Percentiles rank a stretch among this genome's conserved stretches.
These are phyloP conservation scores for Barnettozyma sucrosica DNA, from an alignment of 805 yeast species.

Conservation along the genomic window DNA sequence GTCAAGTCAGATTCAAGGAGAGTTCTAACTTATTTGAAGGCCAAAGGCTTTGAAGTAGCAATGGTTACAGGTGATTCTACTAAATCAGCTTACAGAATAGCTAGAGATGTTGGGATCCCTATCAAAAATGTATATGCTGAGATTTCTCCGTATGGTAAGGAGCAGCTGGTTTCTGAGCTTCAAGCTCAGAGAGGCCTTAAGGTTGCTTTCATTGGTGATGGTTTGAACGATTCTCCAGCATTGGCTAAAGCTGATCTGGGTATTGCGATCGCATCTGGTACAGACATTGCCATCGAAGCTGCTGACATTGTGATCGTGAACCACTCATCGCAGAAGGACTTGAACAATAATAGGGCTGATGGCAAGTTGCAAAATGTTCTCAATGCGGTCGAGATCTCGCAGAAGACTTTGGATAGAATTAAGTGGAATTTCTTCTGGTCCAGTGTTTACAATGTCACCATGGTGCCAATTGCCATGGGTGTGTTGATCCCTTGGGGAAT, in stretches of 20 bases:
- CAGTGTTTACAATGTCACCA: constrained; percentile 69
- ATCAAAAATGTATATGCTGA: constrained; percentile 62
- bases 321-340: constrained; percentile 15
- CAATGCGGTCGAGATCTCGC: constrained; percentile 62
- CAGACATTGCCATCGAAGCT: constrained; percentile 95
- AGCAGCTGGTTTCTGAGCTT: constrained; percentile 53
- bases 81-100: constrained; percentile 58
- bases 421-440: constrained; percentile 87
- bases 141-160: constrained; percentile 72
- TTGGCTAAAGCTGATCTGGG: constrained; percentile 85
- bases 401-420: constrained; percentile 64
- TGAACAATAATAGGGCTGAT: constrained; percentile 22
- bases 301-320: constrained; percentile 82
- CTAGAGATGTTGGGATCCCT: constrained; percentile 61
- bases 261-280: constrained; percentile 85
- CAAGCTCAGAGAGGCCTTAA: constrained; percentile 37
- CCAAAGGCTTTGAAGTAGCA: constrained; percentile 56
- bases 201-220: constrained; percentile 94
- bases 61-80: constrained; percentile 87
- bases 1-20: constrained; percentile 59
- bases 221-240: constrained; percentile 97
- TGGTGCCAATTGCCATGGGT: constrained; percentile 95
- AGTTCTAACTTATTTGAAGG: constrained; percentile 50
- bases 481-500: constrained; percentile 74
- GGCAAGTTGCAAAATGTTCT: constrained; percentile 33